phyloP scores from a whole-genome alignment of 1,284 basidiomycete species.

The Marasmius tenuissimus region DNA sequence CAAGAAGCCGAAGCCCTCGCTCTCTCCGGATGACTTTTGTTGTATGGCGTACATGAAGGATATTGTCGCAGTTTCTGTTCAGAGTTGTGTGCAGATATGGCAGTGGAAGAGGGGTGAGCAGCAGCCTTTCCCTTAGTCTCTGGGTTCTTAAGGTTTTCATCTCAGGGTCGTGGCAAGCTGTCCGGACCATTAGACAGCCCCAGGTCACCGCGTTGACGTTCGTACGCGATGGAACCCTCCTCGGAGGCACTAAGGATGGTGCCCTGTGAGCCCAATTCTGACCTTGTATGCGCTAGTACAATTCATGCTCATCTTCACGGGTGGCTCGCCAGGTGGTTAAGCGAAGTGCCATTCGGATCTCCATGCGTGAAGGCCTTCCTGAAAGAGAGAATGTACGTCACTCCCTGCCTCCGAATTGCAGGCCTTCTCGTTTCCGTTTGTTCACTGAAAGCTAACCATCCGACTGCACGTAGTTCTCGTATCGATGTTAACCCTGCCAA shows the following conservation, averaged over 20 bases:
- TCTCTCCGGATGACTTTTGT: slow-evolving; percentile 36
- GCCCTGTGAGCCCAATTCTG: slow-evolving; percentile 47
- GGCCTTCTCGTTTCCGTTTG: not conserved
- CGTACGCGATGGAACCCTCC: slow-evolving; percentile 58
- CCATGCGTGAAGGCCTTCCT: slow-evolving; percentile 56
- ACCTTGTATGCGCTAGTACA: not conserved
- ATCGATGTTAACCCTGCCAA: slow-evolving; percentile 50
- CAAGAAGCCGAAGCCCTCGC: not conserved
- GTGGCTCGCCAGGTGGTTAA: slow-evolving; percentile 52
- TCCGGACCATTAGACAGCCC: slow-evolving; percentile 57
- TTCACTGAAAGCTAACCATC: not conserved
- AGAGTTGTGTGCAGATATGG: slow-evolving; percentile 63
- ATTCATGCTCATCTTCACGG: not conserved
- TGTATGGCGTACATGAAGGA: slow-evolving; percentile 57
- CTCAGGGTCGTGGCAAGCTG: slow-evolving; percentile 57
- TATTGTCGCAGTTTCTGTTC: slow-evolving; percentile 60
- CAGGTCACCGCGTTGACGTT: slow-evolving; percentile 63
- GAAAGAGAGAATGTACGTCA: slow-evolving; percentile 54
- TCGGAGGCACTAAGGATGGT: slow-evolving; percentile 71
- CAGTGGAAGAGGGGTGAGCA: slow-evolving; percentile 51
- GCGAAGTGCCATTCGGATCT: slow-evolving; percentile 61
- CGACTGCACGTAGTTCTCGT: slow-evolving; percentile 26
- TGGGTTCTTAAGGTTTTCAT: not conserved
- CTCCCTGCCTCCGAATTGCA: not conserved
- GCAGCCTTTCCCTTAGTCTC: not conserved